phyloP scores from a whole-genome alignment of 176 grass and related monocot species.

The Otatea glauca region DNA sequence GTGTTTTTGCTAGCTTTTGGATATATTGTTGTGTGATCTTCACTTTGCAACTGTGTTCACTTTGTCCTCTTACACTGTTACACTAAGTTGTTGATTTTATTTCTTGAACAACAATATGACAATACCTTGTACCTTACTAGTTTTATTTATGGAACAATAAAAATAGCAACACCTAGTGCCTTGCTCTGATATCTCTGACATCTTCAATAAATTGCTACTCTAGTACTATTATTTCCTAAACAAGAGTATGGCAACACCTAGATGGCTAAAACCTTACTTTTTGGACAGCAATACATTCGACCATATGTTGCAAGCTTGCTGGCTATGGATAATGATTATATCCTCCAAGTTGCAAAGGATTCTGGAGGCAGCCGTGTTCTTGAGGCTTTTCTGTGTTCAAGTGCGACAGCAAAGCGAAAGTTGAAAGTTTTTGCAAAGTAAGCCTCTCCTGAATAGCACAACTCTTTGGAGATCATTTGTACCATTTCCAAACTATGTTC shows the following conservation, averaged over 20 bases:
- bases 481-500: constrained; percentile 21
- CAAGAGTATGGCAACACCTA: constrained; percentile 5
- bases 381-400: constrained; percentile 90
- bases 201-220: constrained; percentile 28
- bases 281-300: constrained; percentile 76
- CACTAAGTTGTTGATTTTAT: constrained; percentile 8
- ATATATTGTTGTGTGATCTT: neutral
- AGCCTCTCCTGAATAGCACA: constrained; percentile 40
- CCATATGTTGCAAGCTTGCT: constrained; percentile 69
- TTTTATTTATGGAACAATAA: constrained; percentile 32
- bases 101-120: constrained; percentile 33
- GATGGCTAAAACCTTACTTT: constrained; percentile 31
- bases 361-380: constrained; percentile 80
- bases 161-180: neutral
- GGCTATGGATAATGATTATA: constrained; percentile 61
- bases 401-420: constrained; percentile 73
- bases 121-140: constrained; percentile 3
- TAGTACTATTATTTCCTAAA: constrained; percentile 11
- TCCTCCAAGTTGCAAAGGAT: constrained; percentile 81
- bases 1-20: neutral
- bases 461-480: constrained; percentile 20
- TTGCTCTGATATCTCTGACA: constrained; percentile 13
- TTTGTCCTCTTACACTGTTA: constrained; percentile 27
- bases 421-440: constrained; percentile 91
- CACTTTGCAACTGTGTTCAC: neutral